These are phyloP conservation scores for Neopestalotiopsis clavispora DNA, from an alignment of 2,329 filamentous ascomycete genomes.

Conservation along the genomic window DNA sequence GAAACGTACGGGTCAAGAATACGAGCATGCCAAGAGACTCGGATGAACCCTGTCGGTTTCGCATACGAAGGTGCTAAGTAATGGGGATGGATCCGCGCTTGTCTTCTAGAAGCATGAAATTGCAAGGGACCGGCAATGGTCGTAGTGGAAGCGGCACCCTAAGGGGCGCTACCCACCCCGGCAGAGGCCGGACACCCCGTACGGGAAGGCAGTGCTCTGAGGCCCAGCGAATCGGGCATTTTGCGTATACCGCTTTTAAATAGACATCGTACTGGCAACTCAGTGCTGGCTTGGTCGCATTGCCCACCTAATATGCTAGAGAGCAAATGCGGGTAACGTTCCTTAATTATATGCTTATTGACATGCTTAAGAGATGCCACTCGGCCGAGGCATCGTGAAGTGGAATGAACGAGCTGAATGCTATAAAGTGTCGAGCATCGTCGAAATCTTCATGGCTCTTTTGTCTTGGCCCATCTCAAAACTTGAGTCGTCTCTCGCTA, in stretches of 20 bases:
- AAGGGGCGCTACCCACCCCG: neutral
- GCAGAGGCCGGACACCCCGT: neutral
- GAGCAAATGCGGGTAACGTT: neutral
- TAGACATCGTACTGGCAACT: neutral
- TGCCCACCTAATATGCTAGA: neutral
- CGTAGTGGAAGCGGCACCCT: neutral
- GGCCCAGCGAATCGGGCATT: neutral
- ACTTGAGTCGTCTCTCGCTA: neutral
- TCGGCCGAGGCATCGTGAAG: neutral
- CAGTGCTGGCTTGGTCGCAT: neutral
- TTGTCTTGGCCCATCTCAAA: neutral
- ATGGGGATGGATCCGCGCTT: neutral
- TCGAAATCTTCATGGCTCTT: neutral
- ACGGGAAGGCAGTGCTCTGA: neutral
- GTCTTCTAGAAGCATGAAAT: slow-evolving; percentile 13
- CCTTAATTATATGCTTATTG: slow-evolving; percentile 8
- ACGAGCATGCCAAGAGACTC: slow-evolving; percentile 11
- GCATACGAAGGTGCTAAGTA: slow-evolving; percentile 6
- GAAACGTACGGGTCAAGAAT: slow-evolving; percentile 9
- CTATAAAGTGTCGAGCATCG: neutral
- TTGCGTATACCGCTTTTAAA: slow-evolving; percentile 4
- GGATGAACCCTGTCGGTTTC: slow-evolving; percentile 17
- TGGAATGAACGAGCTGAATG: neutral
- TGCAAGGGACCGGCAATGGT: neutral
- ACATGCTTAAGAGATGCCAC: slow-evolving; percentile 5